Base-by-base conservation (phyloP, 2,329 filamentous ascomycete genomes). In the Helicocarpus griseus region DNA sequence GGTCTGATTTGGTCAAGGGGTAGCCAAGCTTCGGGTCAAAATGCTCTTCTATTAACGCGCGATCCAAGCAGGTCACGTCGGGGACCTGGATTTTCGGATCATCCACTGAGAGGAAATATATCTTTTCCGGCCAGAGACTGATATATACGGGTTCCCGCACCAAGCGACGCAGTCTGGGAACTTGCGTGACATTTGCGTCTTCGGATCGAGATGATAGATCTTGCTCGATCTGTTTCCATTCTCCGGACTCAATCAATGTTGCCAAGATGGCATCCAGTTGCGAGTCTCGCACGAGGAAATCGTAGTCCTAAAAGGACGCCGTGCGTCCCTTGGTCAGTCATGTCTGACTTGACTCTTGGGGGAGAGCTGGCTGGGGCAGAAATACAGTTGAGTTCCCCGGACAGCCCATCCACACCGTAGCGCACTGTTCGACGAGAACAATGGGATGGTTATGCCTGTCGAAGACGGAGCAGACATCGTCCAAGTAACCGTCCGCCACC, bases 101-200 rank as follows among this genome's bases (percentile, higher is more conserved):
- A 44, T 50, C 39, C 6, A 50, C 48, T 4, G 39, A 36, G 26
- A 50, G 38, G 29, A 44, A 50, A 28, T 50, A 50, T 17, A 50
- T 21, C 21, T 50, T 50, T 44, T 50, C 48, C 5, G 39, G 39
- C 48, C 48, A 36, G 28, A 50, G 48, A n/a, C 39, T 50, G 28
- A 44, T 50, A 19, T 33, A 8, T 9, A 50, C 3, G 26, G 26
- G 38, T 31, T 44, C 48, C 26, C 48, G 36, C 11, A 31, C 39
- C 17, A n/a, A 29, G 19, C 48, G 39, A 4, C 28, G 39, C 26
- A 50, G 26, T 11, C 28, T 17, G 24, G 28, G 28, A 4, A 36
- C 28, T 31, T 39, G 28, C 8, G 31, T 50, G 9, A 36, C 48
- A 14, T 35, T 19, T n/a, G 24, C 26, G 14, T 50, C 39, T 11